Percentiles rank a stretch among this genome's conserved stretches.
Evolutionary conservation across 148 eudicot species (phyloP).

Genomic region (Pharnaceum exiguum): DNA sequence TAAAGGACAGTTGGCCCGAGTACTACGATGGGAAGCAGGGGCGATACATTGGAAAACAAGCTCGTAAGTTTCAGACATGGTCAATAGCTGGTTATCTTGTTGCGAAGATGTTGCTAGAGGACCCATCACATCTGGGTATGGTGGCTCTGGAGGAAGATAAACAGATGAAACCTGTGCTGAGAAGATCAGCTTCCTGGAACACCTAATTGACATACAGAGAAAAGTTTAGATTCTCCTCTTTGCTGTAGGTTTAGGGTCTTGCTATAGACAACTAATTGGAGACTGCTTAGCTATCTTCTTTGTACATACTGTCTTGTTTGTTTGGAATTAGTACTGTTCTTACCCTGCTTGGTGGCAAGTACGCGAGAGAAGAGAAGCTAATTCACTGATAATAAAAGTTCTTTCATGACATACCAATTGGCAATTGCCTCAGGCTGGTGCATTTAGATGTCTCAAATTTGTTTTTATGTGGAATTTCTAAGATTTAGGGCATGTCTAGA

Average conservation of each 20-base stretch:
- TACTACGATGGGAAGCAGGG: constrained; percentile 77
- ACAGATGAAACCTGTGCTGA: constrained; percentile 51
- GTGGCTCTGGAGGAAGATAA: constrained; percentile 69
- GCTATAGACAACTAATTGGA: neutral
- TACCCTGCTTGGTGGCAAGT: neutral
- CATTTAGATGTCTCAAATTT: no score
- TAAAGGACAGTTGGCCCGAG: constrained; percentile 77
- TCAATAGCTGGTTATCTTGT: constrained; percentile 79
- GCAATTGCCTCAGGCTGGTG: no score
- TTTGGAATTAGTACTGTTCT: constrained; percentile 1
- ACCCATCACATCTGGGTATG: constrained; percentile 76
- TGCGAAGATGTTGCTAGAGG: constrained; percentile 82
- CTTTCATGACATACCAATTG: no score
- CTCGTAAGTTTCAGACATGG: constrained; percentile 79
- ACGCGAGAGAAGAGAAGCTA: neutral
- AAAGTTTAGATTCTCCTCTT: constrained; percentile 13
- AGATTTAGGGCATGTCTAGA: no score
- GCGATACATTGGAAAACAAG: constrained; percentile 70
- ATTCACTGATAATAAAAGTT: neutral
- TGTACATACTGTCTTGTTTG: constrained; percentile 14
- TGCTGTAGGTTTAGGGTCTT: constrained; percentile 14
- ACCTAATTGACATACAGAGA: constrained; percentile 11
- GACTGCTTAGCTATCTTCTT: neutral
- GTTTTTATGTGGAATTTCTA: no score
- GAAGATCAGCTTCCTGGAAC: constrained; percentile 64